Evolutionary conservation across 2,329 filamentous ascomycete genomes (phyloP), one percentile per base, ranked within the genome.

Genomic region (Phaeosphaeria sp.): DNA sequence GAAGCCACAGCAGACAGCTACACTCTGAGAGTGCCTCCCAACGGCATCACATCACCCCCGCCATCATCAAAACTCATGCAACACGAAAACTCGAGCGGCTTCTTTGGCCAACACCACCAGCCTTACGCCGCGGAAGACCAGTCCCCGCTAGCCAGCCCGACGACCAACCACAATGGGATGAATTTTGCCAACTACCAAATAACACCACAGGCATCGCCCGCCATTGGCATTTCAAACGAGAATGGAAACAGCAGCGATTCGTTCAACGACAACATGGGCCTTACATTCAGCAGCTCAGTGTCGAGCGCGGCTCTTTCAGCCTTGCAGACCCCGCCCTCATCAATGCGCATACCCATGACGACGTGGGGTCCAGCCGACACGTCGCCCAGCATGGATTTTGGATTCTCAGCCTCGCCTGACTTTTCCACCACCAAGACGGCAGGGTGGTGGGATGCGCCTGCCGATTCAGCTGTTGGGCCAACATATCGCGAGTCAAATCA

Each of bases 1-100:
- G 81, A 78, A 43, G 60, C 66, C 33, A 65, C 72, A 53, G 64
- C 74, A 21, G 74, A 85, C 56, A 82, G 82, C 59, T 85, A 85
- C 67, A 78, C 78, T 59, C 73, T 86, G 44, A 80, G 82, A 48
- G 72, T 78, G 61, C 76, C 81, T 11, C 58, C 63, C n/a, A 64
- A 70, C 45, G 59, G 53, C 9, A 61, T 72, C 15, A 55, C 60
- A 17, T 74, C 74, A 4, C 71, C 73, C 21, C 68, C 71, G 5
- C 62, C 64, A 6, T 71, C 74, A 1, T 61, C 62, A 5, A 74
- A 71, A 46, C 33, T 69, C n/a, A 17, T 56, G 9, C 69, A 75
- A 24, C 58, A 69, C n/a, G 67, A 73, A 25, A 58, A 60, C 25
- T 56, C 58, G 25, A 63, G 67, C 49, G 61, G 61, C 2, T 65